phyloP scores from a whole-genome alignment of 805 yeast genomes.

The Hagleromyces aurorensis region DNA sequence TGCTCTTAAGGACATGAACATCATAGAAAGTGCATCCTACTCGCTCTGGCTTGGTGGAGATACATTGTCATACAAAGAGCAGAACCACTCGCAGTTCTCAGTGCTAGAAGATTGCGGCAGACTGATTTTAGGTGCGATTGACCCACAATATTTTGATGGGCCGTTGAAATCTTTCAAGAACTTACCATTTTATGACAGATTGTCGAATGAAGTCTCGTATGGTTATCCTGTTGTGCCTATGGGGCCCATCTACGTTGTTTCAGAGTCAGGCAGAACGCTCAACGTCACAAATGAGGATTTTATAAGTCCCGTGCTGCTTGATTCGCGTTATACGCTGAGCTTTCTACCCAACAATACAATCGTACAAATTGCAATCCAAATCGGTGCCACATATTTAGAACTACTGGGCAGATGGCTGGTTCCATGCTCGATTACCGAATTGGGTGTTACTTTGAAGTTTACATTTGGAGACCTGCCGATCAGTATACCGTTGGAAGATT shows the following conservation, averaged over 20 bases:
- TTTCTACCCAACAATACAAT: conserved; percentile 50
- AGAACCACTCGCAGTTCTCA: conserved; percentile 1
- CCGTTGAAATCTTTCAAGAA: conserved; percentile 42
- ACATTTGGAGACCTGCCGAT: conserved; percentile 45
- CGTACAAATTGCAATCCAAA: conserved; percentile 57
- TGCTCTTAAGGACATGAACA: conserved; percentile 23
- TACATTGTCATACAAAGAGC: conserved; percentile 6
- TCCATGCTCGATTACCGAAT: conserved; percentile 43
- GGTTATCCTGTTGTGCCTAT: conserved; percentile 43
- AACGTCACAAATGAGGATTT: conserved; percentile 31
- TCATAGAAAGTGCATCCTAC: conserved; percentile 36
- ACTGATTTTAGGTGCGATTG: conserved; percentile 53
- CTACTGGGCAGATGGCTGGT: conserved; percentile 50
- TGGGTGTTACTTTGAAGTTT: conserved; percentile 46
- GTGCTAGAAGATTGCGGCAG: conserved; percentile 23
- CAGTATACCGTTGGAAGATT: conserved; percentile 40
- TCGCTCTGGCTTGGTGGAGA: conserved; percentile 36
- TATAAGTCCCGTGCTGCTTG: conserved; percentile 49
- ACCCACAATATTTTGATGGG: conserved; percentile 39
- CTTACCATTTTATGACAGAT: conserved; percentile 34
- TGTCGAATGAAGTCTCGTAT: conserved; percentile 13
- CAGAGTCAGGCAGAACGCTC: conserved; percentile 33
- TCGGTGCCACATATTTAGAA: conserved; percentile 53
- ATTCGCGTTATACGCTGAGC: conserved; percentile 43
- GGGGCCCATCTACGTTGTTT: conserved; percentile 37